Conservation (phyloP, 768 basidiomycete species). For the Ephemerocybe angulata region DNA sequence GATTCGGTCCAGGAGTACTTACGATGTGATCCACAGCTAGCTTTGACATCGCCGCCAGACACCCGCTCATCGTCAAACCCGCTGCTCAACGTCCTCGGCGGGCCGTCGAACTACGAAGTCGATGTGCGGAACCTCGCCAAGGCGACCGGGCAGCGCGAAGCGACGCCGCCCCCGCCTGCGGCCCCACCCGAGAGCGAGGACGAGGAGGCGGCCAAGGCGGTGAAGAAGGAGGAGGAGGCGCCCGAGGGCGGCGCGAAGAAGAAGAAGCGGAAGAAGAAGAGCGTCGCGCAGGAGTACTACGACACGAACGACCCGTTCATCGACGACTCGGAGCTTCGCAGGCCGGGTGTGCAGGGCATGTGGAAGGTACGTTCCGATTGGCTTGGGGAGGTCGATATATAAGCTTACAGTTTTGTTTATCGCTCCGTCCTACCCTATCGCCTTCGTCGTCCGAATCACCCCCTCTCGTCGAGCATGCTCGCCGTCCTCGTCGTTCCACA, state of each 20-base stretch:
- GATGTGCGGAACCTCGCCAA: slow-evolving; percentile 58
- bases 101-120: slow-evolving; percentile 72
- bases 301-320: slow-evolving; percentile 93
- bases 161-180: slow-evolving; percentile 56
- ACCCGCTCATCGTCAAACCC: slow-evolving; percentile 55
- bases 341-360: no score
- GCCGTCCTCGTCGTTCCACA: no score
- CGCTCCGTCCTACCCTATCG: no score
- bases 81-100: slow-evolving; percentile 65
- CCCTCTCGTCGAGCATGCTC: no score
- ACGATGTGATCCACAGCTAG: no score
- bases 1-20: no score
- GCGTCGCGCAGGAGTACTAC: slow-evolving; percentile 70
- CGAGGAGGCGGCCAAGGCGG: slow-evolving; percentile 40
- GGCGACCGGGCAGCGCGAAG: slow-evolving; percentile 59
- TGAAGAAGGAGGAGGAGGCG: slow-evolving; percentile 22
- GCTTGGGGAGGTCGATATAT: no score
- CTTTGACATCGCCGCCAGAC: slow-evolving; percentile 51
- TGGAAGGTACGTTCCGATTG: no score
- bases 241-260: slow-evolving; percentile 32
- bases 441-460: no score
- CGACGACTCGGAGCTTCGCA: slow-evolving; percentile 96
- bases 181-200: slow-evolving; percentile 47
- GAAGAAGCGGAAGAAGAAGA: slow-evolving; percentile 46
- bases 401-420: no score